Evolutionary conservation across 2,329 filamentous ascomycete genomes (phyloP).

Genomic region (Shiraia sp.): DNA sequence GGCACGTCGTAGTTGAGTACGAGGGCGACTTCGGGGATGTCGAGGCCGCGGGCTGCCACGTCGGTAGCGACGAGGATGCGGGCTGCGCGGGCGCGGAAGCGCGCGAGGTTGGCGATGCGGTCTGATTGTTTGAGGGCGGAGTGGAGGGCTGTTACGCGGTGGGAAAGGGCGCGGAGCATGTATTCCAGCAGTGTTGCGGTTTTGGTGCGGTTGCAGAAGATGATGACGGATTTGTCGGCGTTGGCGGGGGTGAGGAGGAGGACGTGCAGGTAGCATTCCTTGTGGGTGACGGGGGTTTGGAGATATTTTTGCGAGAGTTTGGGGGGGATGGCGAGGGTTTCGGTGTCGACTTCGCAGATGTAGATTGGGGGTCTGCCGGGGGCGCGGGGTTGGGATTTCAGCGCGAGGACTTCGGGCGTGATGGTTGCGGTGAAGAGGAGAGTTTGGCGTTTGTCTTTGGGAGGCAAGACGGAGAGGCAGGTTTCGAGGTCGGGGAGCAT

Average conservation of each 20-base stretch:
- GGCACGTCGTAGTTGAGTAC: conserved; percentile 97
- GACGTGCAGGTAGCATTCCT: conserved; percentile 91
- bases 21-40: conserved; percentile 88
- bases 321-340: conserved; percentile 72
- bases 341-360: conserved; percentile 83
- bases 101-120: conserved; percentile 81
- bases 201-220: conserved; percentile 91
- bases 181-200: conserved; percentile 91
- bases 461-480: conserved; percentile 80
- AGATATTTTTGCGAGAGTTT: conserved; percentile 84
- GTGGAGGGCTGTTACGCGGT: conserved; percentile 90
- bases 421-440: conserved; percentile 95
- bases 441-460: conserved; percentile 80
- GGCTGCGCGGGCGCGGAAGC: conserved; percentile 88
- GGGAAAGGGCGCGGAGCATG: conserved; percentile 79
- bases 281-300: conserved; percentile 86
- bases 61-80: conserved; percentile 93
- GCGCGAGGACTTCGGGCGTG: conserved; percentile 84
- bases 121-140: conserved; percentile 84
- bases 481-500: conserved; percentile 96
- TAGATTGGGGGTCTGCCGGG: conserved; percentile 77
- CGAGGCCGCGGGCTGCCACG: conserved; percentile 89
- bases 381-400: conserved; percentile 78
- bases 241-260: conserved; percentile 78
- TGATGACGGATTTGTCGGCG: conserved; percentile 75